Evolutionary conservation across 768 basidiomycete species (phyloP), one percentile per base, ranked within the genome.

Genomic region (Kondoa malvinella): DNA sequence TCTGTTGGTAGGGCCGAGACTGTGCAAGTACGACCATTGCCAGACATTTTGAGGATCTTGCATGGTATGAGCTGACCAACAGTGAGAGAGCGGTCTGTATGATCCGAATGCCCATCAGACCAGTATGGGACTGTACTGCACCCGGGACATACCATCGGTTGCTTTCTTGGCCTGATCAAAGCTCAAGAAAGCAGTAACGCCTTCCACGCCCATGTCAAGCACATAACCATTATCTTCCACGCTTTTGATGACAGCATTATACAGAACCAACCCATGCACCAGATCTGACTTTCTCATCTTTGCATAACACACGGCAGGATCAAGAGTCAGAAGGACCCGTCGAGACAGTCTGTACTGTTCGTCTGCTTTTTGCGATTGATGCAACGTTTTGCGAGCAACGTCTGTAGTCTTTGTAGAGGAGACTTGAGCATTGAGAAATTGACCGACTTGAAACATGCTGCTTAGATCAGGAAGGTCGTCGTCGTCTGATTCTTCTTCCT

Each of bases 151-250:
- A 57, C 66, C 29, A 57, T 32, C 72, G 73, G 77, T 25, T 68
- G 73, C 70, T 67, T 81, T 81, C 70, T 81, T 78, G 0, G 82
- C 81, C 58, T 89, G 87, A 73, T 85, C 85, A 80, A 88, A 88
- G 1, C 86, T 81, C 60, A 97, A 76, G 77, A 96, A 99, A 16
- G 56, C 89, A 89, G 68, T 88, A 83, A 88, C 77, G n/a, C 82
- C 85, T 12, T 84, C 76, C 21, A 95, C 74, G 1, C 92, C 94
- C 50, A 95, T 79, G 71, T 92, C 89, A 4, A 99, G 80, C 67
- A 86, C 83, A 78, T 94, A 96, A 1, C 95, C 92, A 76, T 95
- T 89, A 74, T 97, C 95, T 78, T 99, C 95, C 21, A 88, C 79
- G 73, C 86, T 89, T 77, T 85, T 85, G 63, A 94, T 81, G 34